These are phyloP conservation scores for Mesotaenium endlicherianum DNA, from an alignment of 139 green algal species.

Conservation along the genomic window DNA sequence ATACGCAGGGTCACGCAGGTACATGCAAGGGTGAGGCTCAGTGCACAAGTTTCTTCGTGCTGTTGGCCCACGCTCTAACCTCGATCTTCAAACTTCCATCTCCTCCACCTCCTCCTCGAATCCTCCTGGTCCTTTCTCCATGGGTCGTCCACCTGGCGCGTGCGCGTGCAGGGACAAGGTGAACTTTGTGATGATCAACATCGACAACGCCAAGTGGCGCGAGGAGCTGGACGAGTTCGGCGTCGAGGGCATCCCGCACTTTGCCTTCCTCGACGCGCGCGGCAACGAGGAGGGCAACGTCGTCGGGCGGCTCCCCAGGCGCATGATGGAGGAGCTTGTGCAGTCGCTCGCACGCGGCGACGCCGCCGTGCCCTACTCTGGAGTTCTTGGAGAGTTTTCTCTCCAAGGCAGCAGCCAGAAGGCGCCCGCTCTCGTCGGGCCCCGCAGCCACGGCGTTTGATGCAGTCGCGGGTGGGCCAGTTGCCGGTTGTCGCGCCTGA, in stretches of 20 bases:
- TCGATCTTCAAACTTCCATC: too few species aligned
- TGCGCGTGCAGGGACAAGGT: conserved; percentile 56
- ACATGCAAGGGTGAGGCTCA: too few species aligned
- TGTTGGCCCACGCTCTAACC: too few species aligned
- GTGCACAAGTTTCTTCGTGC: too few species aligned
- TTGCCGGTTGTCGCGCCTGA: too few species aligned
- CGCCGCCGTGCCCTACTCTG: conserved; percentile 12
- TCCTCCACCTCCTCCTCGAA: too few species aligned
- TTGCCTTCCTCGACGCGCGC: conserved; percentile 82
- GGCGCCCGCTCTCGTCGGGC: background rate
- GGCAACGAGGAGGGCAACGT: conserved; percentile 71
- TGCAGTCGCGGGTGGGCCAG: too few species aligned
- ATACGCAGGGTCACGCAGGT: too few species aligned
- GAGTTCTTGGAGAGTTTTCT: conserved; percentile 31
- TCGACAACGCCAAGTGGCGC: conserved; percentile 88
- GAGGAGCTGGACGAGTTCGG: conserved; percentile 76
- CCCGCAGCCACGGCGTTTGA: background rate
- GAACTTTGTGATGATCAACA: conserved; percentile 98
- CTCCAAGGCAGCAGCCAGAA: background rate
- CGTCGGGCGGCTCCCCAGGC: conserved; percentile 74
- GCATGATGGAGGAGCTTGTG: conserved; percentile 37
- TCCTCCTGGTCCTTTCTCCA: too few species aligned
- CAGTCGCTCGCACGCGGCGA: conserved; percentile 1
- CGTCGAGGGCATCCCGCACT: conserved; percentile 90
- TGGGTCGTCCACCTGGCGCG: too few species aligned